These are phyloP conservation scores for Wallacemonas collosoma DNA, from an alignment of 208 protist genomes.

Conservation along the genomic window DNA sequence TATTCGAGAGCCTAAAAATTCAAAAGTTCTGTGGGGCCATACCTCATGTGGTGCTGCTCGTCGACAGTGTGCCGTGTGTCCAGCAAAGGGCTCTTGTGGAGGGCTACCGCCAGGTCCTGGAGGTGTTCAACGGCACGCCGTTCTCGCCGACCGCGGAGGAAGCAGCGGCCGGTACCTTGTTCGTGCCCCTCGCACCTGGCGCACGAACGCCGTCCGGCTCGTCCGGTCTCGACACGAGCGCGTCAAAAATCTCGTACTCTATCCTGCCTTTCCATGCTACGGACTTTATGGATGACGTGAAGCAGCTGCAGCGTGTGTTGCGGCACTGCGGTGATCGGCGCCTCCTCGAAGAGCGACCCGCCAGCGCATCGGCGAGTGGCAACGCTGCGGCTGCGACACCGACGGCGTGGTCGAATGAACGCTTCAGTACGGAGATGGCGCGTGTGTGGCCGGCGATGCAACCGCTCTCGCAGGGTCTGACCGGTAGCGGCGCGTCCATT, in stretches of 20 bases:
- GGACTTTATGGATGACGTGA: slow-evolving; percentile 62
- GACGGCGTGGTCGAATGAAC: slow-evolving; percentile 2
- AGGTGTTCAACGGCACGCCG: slow-evolving; percentile 41
- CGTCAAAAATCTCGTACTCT: slow-evolving; percentile 61
- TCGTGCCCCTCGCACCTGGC: slow-evolving; percentile 42
- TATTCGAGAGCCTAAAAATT: slow-evolving; percentile 76
- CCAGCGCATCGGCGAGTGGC: not conserved
- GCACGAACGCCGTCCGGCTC: slow-evolving; percentile 48
- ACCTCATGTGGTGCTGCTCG: slow-evolving; percentile 80
- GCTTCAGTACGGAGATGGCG: slow-evolving; percentile 28
- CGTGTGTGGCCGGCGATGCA: slow-evolving; percentile 26
- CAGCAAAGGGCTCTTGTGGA: slow-evolving; percentile 76
- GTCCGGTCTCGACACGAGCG: slow-evolving; percentile 25
- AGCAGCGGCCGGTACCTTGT: slow-evolving; percentile 20
- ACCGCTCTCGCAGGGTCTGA: slow-evolving; percentile 16
- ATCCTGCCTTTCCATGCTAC: slow-evolving; percentile 59
- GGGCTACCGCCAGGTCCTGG: slow-evolving; percentile 72
- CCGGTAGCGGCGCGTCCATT: slow-evolving; percentile 14
- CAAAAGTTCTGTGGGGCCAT: slow-evolving; percentile 66
- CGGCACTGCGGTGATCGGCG: slow-evolving; percentile 57
- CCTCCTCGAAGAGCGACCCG: not conserved
- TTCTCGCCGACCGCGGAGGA: not conserved
- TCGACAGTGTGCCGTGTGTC: slow-evolving; percentile 63
- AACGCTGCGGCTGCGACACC: not conserved
- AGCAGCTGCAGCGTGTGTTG: slow-evolving; percentile 64